These are phyloP conservation scores for Suillus placidus DNA, from an alignment of 768 basidiomycete species.

Conservation along the genomic window DNA sequence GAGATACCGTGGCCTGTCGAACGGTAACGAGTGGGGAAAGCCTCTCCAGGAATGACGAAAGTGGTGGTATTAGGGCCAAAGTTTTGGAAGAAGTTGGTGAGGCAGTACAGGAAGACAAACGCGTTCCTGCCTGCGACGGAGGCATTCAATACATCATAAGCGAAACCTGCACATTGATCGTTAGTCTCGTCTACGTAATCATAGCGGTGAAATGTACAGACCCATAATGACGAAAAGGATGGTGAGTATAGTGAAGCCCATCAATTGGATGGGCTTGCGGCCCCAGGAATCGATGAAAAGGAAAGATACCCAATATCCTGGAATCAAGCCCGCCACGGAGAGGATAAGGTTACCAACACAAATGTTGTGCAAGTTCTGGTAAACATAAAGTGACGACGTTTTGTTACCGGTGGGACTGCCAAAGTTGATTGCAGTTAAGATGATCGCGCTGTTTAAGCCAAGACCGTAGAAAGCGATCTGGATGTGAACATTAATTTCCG, in stretches of 20 bases:
- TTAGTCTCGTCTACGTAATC: constrained; percentile 6
- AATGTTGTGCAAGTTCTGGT: constrained; percentile 61
- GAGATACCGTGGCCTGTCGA: constrained; percentile 85
- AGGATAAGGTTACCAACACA: constrained; percentile 78
- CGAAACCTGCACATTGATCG: constrained; percentile 53
- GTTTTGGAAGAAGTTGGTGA: constrained; percentile 91
- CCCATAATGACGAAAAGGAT: constrained; percentile 71
- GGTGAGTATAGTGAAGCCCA: constrained; percentile 74
- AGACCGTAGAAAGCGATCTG: constrained; percentile 89
- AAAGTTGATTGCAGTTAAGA: constrained; percentile 70
- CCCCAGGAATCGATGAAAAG: constrained; percentile 78
- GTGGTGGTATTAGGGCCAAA: constrained; percentile 84
- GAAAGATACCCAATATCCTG: constrained; percentile 65
- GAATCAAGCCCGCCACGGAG: constrained; percentile 77
- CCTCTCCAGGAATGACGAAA: constrained; percentile 80
- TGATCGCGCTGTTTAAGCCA: constrained; percentile 79
- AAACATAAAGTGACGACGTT: constrained; percentile 44
- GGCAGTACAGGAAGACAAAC: constrained; percentile 83
- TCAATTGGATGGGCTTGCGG: constrained; percentile 78
- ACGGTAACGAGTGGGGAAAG: constrained; percentile 87
- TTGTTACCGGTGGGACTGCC: constrained; percentile 43
- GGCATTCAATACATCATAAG: constrained; percentile 57
- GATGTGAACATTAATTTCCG: constrained; percentile 8
- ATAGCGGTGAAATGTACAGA: constrained; percentile 32
- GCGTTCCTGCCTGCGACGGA: constrained; percentile 47